These are phyloP conservation scores for Salix exigua DNA, from an alignment of 345 rosid genomes.

Conservation along the genomic window DNA sequence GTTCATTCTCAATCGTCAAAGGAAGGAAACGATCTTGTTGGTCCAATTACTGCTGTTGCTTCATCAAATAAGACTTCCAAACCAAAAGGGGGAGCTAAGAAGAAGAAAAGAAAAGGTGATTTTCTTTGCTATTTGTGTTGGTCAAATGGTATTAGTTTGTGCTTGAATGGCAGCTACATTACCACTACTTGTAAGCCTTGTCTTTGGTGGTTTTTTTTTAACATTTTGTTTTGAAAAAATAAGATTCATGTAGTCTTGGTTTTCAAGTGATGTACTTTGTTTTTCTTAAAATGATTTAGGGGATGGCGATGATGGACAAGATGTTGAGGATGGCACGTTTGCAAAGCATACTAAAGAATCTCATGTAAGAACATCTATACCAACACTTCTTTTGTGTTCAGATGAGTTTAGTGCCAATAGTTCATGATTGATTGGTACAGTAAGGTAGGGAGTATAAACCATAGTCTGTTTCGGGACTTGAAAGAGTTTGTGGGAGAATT, in stretches of 20 bases:
- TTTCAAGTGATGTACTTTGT: background rate
- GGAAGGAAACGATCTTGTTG: conserved; percentile 16
- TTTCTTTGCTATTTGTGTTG: background rate
- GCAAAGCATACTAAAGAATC: conserved; percentile 29
- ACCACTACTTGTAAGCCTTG: background rate
- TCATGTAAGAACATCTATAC: conserved; percentile 30
- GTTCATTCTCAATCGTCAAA: conserved; percentile 27
- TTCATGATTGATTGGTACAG: background rate
- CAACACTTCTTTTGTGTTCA: background rate
- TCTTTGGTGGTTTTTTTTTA: background rate
- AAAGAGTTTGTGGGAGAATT: background rate
- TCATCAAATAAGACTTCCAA: conserved; percentile 22
- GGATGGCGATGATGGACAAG: conserved; percentile 29
- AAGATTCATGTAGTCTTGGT: background rate
- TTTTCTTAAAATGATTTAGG: conserved; percentile 32
- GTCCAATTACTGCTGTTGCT: conserved; percentile 19
- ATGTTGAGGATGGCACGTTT: conserved; percentile 15
- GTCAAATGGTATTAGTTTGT: background rate
- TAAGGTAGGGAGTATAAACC: background rate
- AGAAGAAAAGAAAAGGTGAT: conserved; percentile 45
- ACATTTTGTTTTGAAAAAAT: no score
- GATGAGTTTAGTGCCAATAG: background rate
- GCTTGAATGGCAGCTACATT: background rate
- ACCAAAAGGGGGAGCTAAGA: conserved; percentile 26
- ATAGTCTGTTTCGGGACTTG: background rate